phyloP scores from a whole-genome alignment of 352 stramenopile genomes.

The Phytophthora tubulina region DNA sequence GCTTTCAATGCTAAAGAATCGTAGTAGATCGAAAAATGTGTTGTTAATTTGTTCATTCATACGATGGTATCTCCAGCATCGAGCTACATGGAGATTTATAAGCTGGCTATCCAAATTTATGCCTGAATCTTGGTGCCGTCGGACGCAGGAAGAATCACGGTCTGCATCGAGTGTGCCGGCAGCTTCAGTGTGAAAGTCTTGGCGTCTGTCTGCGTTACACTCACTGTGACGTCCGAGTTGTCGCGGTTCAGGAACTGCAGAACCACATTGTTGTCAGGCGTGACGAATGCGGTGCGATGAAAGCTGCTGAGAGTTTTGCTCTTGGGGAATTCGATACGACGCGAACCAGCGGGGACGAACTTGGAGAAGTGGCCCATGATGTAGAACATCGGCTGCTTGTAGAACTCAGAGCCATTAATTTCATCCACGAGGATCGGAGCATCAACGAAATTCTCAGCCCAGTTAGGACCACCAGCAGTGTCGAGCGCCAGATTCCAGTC shows the following conservation, averaged over 20 bases:
- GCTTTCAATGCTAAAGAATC: no score
- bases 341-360: conserved; percentile 60
- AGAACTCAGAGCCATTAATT: conserved; percentile 50
- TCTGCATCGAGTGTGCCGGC: conserved; percentile 38
- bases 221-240: conserved; percentile 38
- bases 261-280: conserved; percentile 53
- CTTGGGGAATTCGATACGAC: conserved; percentile 55
- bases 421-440: conserved; percentile 66
- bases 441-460: conserved; percentile 74
- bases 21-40: no score
- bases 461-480: conserved; percentile 73
- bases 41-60: conserved; percentile 2
- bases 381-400: conserved; percentile 75
- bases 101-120: conserved; percentile 12
- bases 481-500: conserved; percentile 88
- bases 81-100: conserved; percentile 14
- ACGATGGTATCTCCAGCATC: conserved; percentile 8
- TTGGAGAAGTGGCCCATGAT: conserved; percentile 68
- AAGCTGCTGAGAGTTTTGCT: conserved; percentile 43
- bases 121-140: conserved; percentile 33
- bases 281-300: conserved; percentile 61
- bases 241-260: conserved; percentile 58
- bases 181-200: conserved; percentile 38
- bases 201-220: conserved; percentile 31
- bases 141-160: conserved; percentile 42